Evolutionary conservation across 2,329 filamentous ascomycete genomes (phyloP).

Genomic region (Neurospora crassa): DNA sequence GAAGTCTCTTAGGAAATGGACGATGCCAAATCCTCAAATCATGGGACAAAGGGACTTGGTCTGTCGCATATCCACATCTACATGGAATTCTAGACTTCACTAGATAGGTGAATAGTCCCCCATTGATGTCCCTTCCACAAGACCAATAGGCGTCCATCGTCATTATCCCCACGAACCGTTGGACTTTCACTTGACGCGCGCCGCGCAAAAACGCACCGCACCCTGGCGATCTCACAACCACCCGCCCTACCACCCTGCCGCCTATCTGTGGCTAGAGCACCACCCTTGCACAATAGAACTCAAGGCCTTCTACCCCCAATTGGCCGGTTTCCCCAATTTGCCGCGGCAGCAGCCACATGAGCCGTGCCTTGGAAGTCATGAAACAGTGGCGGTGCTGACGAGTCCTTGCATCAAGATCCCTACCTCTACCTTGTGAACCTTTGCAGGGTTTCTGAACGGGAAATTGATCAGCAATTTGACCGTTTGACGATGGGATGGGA

Average conservation of each 20-base stretch:
- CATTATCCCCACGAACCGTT: background rate
- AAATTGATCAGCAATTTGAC: conserved; percentile 14
- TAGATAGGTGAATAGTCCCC: background rate
- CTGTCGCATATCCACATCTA: background rate
- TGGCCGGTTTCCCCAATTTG: background rate
- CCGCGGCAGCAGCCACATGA: background rate
- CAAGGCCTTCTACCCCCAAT: background rate
- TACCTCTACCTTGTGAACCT: background rate
- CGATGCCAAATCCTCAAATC: background rate
- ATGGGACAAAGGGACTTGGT: background rate
- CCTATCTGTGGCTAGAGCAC: background rate
- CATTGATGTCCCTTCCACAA: background rate
- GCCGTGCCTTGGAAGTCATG: conserved; percentile 3
- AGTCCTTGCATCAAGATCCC: background rate
- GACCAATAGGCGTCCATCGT: background rate
- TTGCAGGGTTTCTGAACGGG: conserved; percentile 5
- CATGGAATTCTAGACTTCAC: too few relatives aligned
- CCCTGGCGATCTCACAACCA: background rate
- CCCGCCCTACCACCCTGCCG: background rate
- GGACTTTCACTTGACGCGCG: background rate
- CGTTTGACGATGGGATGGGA: background rate
- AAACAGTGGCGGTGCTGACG: conserved; percentile 20
- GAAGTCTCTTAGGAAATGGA: background rate
- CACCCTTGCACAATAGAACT: background rate
- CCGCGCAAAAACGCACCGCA: background rate